Evolutionary conservation across 2,329 filamentous ascomycete species (phyloP), one percentile per base, ranked within the genome.

Genomic region (Aspergillus bombycis): DNA sequence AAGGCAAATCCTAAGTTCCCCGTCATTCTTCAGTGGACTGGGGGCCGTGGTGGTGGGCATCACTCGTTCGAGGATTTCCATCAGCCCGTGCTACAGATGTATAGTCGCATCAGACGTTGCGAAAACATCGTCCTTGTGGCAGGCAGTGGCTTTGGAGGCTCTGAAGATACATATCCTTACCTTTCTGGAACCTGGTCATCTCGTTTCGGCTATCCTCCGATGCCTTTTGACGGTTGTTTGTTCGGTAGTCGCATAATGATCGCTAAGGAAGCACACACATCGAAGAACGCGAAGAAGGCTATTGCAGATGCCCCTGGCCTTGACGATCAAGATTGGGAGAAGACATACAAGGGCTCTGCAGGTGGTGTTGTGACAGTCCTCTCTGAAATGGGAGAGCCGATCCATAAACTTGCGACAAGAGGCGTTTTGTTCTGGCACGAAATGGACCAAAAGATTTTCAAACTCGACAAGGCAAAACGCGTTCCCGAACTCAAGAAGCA

Each of bases 311-410:
- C 94, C 4, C 87, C 89, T 64, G 94, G 94, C 76, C 84, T 97
- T 41, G 90, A 91, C 57, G 93, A 97, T 74, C 79, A 78, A 65
- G 86, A 94, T 69, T 97, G 94, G 94, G 93, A 97, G 80, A 89
- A 94, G 81, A 96, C 93, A 6, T 97, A 97, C 84, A 93, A 94
- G 82, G 92, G 92, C 21, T 86, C 93, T 30, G 91, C 94, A 62
- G 95, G 95, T 72, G 95, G 95, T 77, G 89, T 99, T 67, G 94
- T 99, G 72, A 99, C 95, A 32, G 95, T 99, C 56, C 89, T 93
- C 68, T 99, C 95, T 1, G 95, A 99, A 81, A 99, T 99, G 96
- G 96, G 95, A 53, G 95, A 99, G 84, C 96, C 95, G 7, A 99
- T 99, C 66, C 95, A 99, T 84, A 99, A 99, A 84, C 88, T 99